These are phyloP conservation scores for Bretziella fagacearum DNA, from an alignment of 2,329 filamentous ascomycete species.

Conservation along the genomic window DNA sequence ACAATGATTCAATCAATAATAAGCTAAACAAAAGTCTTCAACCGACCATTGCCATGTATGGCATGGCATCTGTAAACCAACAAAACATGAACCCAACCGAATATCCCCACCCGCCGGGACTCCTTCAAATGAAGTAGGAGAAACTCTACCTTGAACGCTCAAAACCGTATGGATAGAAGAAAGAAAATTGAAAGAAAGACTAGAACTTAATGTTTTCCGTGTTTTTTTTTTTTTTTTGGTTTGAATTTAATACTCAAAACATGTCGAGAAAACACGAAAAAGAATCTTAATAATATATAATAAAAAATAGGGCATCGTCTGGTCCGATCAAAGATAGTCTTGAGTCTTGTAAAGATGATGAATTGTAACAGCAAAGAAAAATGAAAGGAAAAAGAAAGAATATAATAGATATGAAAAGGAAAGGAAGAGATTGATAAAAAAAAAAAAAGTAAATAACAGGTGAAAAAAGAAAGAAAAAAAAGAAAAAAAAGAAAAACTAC, in stretches of 20 bases:
- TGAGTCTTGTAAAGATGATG: slow-evolving; percentile 1
- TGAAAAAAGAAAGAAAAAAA: too few relatives aligned
- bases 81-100: background rate
- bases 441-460: background rate
- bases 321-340: slow-evolving; percentile 6
- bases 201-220: too few relatives aligned
- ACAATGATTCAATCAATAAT: background rate
- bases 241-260: background rate
- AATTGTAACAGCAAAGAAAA: slow-evolving; percentile 4
- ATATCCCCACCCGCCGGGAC: too few relatives aligned
- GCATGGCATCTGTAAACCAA: background rate
- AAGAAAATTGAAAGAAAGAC: background rate
- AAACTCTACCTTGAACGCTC: too few relatives aligned
- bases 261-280: background rate
- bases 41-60: background rate
- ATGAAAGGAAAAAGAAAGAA: background rate
- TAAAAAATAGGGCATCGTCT: slow-evolving; percentile 5
- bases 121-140: too few relatives aligned
- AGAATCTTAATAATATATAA: background rate
- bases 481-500: too few relatives aligned
- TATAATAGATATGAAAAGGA: slow-evolving; percentile 3
- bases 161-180: too few relatives aligned
- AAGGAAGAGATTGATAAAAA: background rate
- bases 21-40: background rate
- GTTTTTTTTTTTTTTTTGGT: background rate